Conservation (phyloP, 75 land plant species). For the Picea sitchensis region DNA sequence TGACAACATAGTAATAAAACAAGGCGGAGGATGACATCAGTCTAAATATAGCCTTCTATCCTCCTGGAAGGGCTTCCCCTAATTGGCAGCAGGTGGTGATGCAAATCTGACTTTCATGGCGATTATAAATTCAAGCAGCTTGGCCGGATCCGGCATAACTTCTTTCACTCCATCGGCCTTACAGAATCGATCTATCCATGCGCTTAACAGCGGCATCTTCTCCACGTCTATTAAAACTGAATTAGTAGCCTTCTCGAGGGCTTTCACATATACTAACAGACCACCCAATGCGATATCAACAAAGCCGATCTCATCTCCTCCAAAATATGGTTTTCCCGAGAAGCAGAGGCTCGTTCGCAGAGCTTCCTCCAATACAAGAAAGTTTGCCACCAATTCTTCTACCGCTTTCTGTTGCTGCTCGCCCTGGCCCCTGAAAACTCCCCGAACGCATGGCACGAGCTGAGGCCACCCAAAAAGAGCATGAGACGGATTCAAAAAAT, state of each 20-base stretch:
- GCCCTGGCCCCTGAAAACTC: no score
- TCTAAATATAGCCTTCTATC: no score
- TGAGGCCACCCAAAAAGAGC: no score
- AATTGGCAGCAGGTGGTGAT: no score
- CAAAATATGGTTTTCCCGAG: slow-evolving; percentile 55
- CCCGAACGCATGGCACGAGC: no score
- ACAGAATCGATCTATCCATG: slow-evolving; percentile 36
- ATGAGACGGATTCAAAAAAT: no score
- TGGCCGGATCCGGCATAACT: slow-evolving; percentile 33
- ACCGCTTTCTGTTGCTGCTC: slow-evolving; percentile 1
- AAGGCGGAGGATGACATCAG: no score
- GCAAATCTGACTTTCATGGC: no score
- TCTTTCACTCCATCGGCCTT: slow-evolving; percentile 29
- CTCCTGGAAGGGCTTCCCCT: no score
- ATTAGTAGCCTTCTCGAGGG: slow-evolving; percentile 15
- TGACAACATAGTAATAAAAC: no score
- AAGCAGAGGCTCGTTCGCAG: slow-evolving; percentile 19
- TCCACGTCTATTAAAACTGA: slow-evolving; percentile 24
- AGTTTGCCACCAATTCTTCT: slow-evolving; percentile 8
- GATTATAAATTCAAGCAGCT: no score
- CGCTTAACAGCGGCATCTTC: slow-evolving; percentile 26
- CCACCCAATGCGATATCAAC: slow-evolving; percentile 51
- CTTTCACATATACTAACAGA: slow-evolving; percentile 26
- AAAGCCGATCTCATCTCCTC: slow-evolving; percentile 47
- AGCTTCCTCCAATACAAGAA: slow-evolving; percentile 43